A percentile compares a stretch with the other conserved stretches of the same genome.
Conservation (phyloP, 2,329 filamentous ascomycete species). For the Fusarium decemcellulare region DNA sequence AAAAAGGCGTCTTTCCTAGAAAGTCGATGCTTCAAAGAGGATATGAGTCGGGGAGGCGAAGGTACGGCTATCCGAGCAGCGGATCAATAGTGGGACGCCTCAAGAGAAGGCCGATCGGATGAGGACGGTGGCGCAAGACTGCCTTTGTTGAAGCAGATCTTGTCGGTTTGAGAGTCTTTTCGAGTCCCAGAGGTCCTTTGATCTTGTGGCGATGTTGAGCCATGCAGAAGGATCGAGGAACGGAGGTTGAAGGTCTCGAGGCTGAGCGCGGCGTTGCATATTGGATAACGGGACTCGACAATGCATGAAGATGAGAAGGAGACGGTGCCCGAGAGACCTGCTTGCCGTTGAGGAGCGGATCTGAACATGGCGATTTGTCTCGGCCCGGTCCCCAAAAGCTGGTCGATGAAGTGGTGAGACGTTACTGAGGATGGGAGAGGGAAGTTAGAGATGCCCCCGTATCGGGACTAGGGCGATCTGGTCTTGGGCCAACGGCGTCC, state of each 20-base stretch:
- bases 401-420: not conserved
- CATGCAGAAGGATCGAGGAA: not conserved
- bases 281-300: not conserved
- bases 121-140: constrained; percentile 11
- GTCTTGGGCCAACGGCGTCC: constrained; percentile 8
- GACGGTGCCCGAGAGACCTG: not conserved
- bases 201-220: not conserved
- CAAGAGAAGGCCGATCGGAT: not conserved
- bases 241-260: not conserved
- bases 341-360: not conserved
- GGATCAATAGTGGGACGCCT: not conserved
- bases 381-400: not conserved
- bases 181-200: not conserved
- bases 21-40: not conserved
- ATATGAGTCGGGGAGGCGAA: constrained; percentile 7
- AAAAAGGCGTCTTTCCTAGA: not conserved
- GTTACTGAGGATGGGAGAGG: constrained; percentile 10
- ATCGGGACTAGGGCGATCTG: constrained; percentile 20
- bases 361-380: constrained; percentile 5
- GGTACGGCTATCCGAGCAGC: not conserved
- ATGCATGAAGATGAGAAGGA: not conserved
- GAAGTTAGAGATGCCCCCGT: not conserved
- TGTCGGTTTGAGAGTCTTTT: not conserved
- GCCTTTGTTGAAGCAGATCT: not conserved
- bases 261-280: not conserved